A percentile compares a stretch with the other conserved stretches of the same genome.
These are phyloP conservation scores for Didymella pomorum DNA, from an alignment of 2,329 filamentous ascomycete genomes.

Conservation along the genomic window DNA sequence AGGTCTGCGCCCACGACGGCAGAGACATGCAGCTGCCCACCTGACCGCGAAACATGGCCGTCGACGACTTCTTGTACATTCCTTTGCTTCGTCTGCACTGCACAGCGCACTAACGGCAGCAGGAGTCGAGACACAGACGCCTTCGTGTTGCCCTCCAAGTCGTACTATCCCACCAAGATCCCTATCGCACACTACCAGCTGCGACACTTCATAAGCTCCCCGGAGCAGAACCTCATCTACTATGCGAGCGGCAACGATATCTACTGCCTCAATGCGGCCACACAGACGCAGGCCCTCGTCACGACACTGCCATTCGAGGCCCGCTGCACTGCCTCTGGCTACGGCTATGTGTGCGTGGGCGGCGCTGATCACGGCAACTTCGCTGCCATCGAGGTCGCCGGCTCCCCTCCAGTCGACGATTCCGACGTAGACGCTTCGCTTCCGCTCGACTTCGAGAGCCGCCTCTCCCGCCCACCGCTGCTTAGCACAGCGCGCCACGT, in stretches of 20 bases:
- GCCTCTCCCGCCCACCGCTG: constrained; percentile 50
- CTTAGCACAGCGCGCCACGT: constrained; percentile 48
- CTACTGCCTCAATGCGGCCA: constrained; percentile 66
- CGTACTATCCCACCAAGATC: constrained; percentile 59
- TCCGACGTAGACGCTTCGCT: constrained; percentile 65
- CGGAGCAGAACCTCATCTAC: constrained; percentile 79
- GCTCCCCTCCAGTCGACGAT: constrained; percentile 51
- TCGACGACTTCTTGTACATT: constrained; percentile 50
- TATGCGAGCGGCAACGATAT: constrained; percentile 78
- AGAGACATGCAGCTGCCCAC: constrained; percentile 41
- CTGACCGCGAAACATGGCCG: constrained; percentile 48
- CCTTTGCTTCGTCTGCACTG: background rate
- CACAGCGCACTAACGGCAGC: constrained; percentile 27
- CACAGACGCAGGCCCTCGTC: constrained; percentile 77
- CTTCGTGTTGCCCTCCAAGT: constrained; percentile 55
- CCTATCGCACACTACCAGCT: constrained; percentile 78
- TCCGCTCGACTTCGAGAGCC: constrained; percentile 58
- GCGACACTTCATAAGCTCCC: constrained; percentile 85
- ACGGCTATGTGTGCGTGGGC: constrained; percentile 90
- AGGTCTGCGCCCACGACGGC: constrained; percentile 20
- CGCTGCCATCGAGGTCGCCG: constrained; percentile 73
- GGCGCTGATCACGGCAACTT: constrained; percentile 86
- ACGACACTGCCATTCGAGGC: constrained; percentile 71
- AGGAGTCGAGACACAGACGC: constrained; percentile 58
- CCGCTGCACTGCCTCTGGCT: constrained; percentile 85